Percentiles rank a stretch among this genome's conserved stretches.
Conservation (phyloP, 495 filamentous ascomycete genomes). For the Aspergillus coremiiformis region DNA sequence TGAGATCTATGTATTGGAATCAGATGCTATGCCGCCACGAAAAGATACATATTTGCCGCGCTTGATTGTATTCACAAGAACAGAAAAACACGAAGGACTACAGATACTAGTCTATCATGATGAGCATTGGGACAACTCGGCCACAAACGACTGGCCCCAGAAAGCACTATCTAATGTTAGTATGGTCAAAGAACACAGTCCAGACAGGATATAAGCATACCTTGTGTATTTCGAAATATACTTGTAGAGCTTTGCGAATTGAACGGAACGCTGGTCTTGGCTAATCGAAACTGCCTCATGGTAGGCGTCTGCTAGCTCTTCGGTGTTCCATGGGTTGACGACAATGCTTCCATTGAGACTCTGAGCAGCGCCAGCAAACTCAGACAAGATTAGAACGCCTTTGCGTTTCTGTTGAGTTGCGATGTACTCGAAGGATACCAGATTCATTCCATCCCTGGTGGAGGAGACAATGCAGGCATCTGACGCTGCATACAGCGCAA, state of each 20-base stretch:
- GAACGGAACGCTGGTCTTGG: conserved; percentile 71
- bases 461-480: conserved; percentile 93
- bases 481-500: conserved; percentile 86
- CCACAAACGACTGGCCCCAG: conserved; percentile 92
- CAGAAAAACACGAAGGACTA: background rate
- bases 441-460: conserved; percentile 94
- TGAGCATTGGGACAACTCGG: conserved; percentile 47
- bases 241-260: conserved; percentile 82
- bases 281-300: conserved; percentile 92
- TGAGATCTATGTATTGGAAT: background rate
- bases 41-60: background rate
- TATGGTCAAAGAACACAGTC: background rate
- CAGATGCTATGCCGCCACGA: background rate
- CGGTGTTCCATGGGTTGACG: conserved; percentile 96
- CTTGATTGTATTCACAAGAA: background rate
- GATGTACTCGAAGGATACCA: conserved; percentile 97
- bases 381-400: conserved; percentile 85
- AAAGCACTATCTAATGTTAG: conserved; percentile 56
- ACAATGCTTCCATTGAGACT: conserved; percentile 86
- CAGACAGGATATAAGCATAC: conserved; percentile 24
- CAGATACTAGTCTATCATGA: background rate
- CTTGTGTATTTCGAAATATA: conserved; percentile 96
- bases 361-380: conserved; percentile 92
- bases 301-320: conserved; percentile 87
- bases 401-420: conserved; percentile 83